Base-by-base conservation (phyloP, 129 eudicot species). In the Lonicera japonica region DNA sequence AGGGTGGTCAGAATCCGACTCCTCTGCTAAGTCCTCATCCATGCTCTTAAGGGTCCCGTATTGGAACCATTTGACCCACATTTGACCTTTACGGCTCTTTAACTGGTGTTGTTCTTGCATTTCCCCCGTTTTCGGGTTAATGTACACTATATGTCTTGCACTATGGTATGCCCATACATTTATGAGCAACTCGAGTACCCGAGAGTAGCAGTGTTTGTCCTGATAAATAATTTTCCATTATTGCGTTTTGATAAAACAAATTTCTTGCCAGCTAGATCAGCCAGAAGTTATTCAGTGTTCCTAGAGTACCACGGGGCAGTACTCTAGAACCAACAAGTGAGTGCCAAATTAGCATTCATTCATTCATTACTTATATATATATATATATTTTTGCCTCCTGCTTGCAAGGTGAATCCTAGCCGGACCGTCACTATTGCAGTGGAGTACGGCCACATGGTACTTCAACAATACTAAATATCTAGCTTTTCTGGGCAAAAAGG, bases 91-190 rank as follows among this genome's bases (percentile, higher is more conserved):
- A 21, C 99, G 79, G 66, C 59, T 79, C 65, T 80, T 81, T 53
- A 88, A 76, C 14, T 16, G 64, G 72, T 92, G 99, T 23, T 85
- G 96, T 73, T 92, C 99, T 71, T 85, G 81, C 83, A 85, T 81
- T 21, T 58, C 20, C 40, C 99, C 99, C 5, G 85, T 78, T 34
- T 63, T 61, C 0, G 99, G 89, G 76, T 88, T 65, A 57, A 94
- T 72, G 57, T 82, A 88, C 64, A 92, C 83, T 82, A 92, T 92
- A 55, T 83, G 66, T 55, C 95, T 85, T n/a, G 83, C 89, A 38
- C 96, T 85, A 52, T 92, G 99, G 72, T 92, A 92, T 3, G 87
- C 96, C 99, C 99, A 92, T 8, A 92, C 99, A 24, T 94, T 94
- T 59, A 94, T 66, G 10, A 94, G 96, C 40, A 94, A 79, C 83